A percentile compares a stretch with the other conserved stretches of the same genome.
These are phyloP conservation scores for Aspergillus nomiae DNA, from an alignment of 2,329 filamentous ascomycete genomes.

Conservation along the genomic window DNA sequence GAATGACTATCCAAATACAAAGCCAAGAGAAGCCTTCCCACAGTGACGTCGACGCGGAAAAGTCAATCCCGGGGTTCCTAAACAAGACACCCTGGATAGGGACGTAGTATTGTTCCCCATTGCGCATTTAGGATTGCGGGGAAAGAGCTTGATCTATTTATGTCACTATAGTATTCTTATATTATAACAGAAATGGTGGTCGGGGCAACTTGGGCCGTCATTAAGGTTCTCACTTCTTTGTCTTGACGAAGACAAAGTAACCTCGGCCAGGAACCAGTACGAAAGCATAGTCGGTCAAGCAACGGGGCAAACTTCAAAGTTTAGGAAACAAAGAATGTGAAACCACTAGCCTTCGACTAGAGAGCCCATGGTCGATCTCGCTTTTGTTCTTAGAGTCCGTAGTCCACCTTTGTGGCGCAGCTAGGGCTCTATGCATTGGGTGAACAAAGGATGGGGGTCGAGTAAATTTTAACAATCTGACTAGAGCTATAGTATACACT, in stretches of 20 bases:
- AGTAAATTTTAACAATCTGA: not conserved
- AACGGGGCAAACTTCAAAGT: not conserved
- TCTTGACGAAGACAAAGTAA: not conserved
- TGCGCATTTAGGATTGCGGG: not conserved
- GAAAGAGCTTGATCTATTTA: not conserved
- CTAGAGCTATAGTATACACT: not conserved
- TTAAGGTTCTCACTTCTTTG: not conserved
- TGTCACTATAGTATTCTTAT: not conserved
- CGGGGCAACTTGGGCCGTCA: not conserved
- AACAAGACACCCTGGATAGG: not conserved
- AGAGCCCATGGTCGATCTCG: not conserved
- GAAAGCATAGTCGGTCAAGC: not conserved
- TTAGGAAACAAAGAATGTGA: not conserved
- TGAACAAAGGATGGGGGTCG: not conserved
- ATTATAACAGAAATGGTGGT: not conserved
- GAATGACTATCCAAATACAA: not conserved
- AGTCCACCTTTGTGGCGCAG: not conserved
- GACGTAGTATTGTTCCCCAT: not conserved
- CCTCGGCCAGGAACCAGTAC: not conserved
- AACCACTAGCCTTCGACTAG: not conserved
- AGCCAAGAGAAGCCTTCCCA: not conserved
- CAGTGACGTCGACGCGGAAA: not conserved
- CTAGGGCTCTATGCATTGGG: not conserved
- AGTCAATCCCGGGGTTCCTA: not conserved
- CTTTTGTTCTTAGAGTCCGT: not conserved